A percentile compares a stretch with the other conserved stretches of the same genome.
Conservation (phyloP, 1,284 basidiomycete species). For the Vanrija sp. region DNA sequence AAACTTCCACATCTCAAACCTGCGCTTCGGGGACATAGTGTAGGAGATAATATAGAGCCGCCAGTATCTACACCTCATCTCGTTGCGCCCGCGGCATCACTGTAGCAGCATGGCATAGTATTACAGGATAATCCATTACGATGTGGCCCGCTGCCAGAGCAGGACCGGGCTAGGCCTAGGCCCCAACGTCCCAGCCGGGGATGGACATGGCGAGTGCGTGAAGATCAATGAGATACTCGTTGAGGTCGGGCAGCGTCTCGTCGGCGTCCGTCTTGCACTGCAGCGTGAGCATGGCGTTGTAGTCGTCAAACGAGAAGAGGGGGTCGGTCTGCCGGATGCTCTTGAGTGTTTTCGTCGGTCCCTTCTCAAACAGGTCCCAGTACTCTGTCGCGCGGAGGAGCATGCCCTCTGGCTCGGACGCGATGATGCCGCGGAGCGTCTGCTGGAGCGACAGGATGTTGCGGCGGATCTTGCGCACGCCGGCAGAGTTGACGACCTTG, state of each 20-base stretch:
- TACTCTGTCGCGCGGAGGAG: conserved; percentile 74
- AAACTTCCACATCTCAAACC: conserved; percentile 39
- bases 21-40: conserved; percentile 1
- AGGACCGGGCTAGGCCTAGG: no score
- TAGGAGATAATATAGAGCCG: neutral
- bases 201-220: conserved; percentile 42
- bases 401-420: conserved; percentile 59
- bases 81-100: no score
- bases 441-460: conserved; percentile 92
- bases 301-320: conserved; percentile 78
- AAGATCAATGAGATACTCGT: conserved; percentile 48
- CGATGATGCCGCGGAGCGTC: conserved; percentile 74
- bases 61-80: no score
- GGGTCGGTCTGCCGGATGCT: conserved; percentile 58
- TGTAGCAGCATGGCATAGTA: no score
- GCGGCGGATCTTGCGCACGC: conserved; percentile 81
- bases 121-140: no score
- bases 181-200: conserved; percentile 12
- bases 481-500: conserved; percentile 66
- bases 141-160: no score
- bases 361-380: conserved; percentile 69
- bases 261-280: conserved; percentile 69
- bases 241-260: conserved; percentile 35
- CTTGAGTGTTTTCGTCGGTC: conserved; percentile 72
- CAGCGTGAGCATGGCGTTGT: conserved; percentile 79